These are phyloP conservation scores for Calocybe indica DNA, from an alignment of 768 basidiomycete genomes.

Conservation along the genomic window DNA sequence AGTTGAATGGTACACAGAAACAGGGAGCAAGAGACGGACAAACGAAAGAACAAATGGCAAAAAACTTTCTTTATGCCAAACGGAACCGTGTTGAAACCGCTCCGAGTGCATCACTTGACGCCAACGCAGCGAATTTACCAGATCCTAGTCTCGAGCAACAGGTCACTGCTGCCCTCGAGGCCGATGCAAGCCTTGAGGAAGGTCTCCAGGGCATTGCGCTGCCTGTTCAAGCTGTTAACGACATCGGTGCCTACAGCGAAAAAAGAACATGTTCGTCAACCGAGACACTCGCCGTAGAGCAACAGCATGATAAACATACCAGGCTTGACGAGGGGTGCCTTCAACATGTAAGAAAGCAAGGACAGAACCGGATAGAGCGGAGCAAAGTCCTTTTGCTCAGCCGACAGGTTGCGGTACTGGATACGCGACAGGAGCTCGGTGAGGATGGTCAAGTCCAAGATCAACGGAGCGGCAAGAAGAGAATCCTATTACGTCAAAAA, in stretches of 20 bases:
- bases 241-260: conserved; percentile 64
- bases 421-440: conserved; percentile 93
- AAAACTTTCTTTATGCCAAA: too few relatives aligned
- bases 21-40: too few relatives aligned
- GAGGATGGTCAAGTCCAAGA: conserved; percentile 89
- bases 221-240: conserved; percentile 91
- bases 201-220: conserved; percentile 88
- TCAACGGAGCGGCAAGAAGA: conserved; percentile 91
- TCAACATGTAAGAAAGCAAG: conserved; percentile 94
- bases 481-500: conserved; percentile 57
- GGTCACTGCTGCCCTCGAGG: conserved; percentile 75
- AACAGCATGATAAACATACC: conserved; percentile 31
- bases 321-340: conserved; percentile 95
- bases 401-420: conserved; percentile 64
- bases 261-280: not conserved
- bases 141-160: conserved; percentile 81
- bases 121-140: conserved; percentile 50
- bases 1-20: too few relatives aligned
- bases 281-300: not conserved
- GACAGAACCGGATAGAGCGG: conserved; percentile 90
- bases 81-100: too few relatives aligned
- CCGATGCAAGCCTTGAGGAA: conserved; percentile 96
- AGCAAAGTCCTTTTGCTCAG: conserved; percentile 54
- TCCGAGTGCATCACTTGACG: too few relatives aligned
- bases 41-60: too few relatives aligned